Percentiles rank a stretch among this genome's conserved stretches.
phyloP scores from a whole-genome alignment of 2,329 filamentous ascomycete genomes.

The Pseudogymnoascus sp. region DNA sequence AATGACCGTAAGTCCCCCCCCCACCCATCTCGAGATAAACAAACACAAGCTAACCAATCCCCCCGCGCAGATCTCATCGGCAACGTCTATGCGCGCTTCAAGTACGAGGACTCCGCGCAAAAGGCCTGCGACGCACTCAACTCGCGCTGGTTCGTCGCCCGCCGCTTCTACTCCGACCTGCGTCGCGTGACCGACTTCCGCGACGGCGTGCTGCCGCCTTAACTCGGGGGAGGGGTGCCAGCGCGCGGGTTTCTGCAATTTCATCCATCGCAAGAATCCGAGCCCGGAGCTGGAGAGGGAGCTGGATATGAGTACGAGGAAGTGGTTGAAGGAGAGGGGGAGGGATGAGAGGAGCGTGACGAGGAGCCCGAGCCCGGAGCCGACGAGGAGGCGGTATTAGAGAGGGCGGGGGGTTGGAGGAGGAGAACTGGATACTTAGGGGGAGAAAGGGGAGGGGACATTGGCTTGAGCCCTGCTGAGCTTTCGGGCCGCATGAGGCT shows the following conservation, averaged over 20 bases:
- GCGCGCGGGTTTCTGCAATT: conserved; percentile 96
- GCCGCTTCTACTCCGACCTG: conserved; percentile 97
- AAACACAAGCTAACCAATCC: neutral
- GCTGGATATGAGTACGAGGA: conserved; percentile 82
- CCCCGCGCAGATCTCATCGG: conserved; percentile 71
- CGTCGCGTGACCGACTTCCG: conserved; percentile 96
- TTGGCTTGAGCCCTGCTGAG: conserved; percentile 8
- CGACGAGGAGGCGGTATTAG: conserved; percentile 65
- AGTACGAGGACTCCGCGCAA: conserved; percentile 96
- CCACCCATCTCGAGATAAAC: neutral
- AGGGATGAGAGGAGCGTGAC: conserved; percentile 75
- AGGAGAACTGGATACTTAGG: neutral
- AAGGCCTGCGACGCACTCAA: conserved; percentile 91
- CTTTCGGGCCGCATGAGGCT: neutral
- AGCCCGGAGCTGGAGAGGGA: conserved; percentile 82
- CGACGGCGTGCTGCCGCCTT: conserved; percentile 90
- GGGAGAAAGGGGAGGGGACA: neutral
- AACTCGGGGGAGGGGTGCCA: conserved; percentile 95
- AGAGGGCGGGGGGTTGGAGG: neutral
- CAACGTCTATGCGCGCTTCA: conserved; percentile 99
- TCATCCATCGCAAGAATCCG: conserved; percentile 97
- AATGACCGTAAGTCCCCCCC: conserved; percentile 69
- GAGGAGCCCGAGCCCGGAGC: conserved; percentile 81
- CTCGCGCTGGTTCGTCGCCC: conserved; percentile 90
- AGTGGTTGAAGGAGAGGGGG: conserved; percentile 84